Evolutionary conservation across 1,284 basidiomycete species (phyloP), one percentile per base, ranked within the genome.

Genomic region (Hortiboletus rubellus): DNA sequence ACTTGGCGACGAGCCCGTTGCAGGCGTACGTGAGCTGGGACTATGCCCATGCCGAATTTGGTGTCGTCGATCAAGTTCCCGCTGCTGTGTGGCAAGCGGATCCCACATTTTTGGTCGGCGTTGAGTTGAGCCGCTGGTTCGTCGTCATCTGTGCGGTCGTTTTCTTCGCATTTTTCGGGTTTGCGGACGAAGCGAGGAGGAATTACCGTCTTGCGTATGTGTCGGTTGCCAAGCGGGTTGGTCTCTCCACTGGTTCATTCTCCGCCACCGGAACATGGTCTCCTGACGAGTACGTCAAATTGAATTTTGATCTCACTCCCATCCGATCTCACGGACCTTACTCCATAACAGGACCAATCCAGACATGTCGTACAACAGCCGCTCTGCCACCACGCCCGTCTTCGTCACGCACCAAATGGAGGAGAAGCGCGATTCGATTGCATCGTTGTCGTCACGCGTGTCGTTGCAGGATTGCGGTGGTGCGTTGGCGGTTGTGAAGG

Each of bases 151-250:
- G 78, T 51, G 80, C 79, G 0, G 59, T 81, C 58, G 27, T 86
- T 41, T 89, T 89, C 76, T 87, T 89, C 67, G 73, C 64, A 2
- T 85, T 86, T 73, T 87, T 89, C 64, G 86, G 87, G 0, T 82
- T 88, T 45, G 85, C 85, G 0, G 81, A 83, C 52, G 87, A 90
- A 74, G 85, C 85, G 38, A 75, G 74, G 60, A 82, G 72, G 62
- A 78, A 84, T 60, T 89, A 88, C 68, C 70, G 67, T 73, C 69
- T 72, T 18, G 79, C 76, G 8, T 75, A 77, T 52, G 54, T 58
- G 5, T 76, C 77, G 12, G 73, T 85, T 50, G 73, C 79, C 60
- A 80, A 81, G 69, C 76, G 76, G 46, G 71, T 79, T 47, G 80
- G 80, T n/a, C 65, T 78, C 52, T 76, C 76, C 22, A 76, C 74